Conservation (phyloP, 2,329 filamentous ascomycete genomes). For the Alternaria sp. region DNA sequence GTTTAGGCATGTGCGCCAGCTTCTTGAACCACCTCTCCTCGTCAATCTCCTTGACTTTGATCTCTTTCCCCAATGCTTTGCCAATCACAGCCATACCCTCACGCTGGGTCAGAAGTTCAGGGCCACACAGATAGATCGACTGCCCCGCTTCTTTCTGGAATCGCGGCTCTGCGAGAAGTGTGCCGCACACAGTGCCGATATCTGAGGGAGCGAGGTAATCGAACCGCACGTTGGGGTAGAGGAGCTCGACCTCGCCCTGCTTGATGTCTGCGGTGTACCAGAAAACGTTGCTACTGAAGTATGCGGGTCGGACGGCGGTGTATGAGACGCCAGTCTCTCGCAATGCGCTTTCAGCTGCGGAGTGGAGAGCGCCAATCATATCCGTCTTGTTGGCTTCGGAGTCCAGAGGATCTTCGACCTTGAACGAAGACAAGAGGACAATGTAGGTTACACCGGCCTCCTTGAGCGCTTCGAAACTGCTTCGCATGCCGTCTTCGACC, state of each 20-base stretch:
- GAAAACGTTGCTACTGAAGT: slow-evolving; percentile 54
- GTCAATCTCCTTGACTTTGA: slow-evolving; percentile 7
- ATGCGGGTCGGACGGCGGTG: slow-evolving; percentile 52
- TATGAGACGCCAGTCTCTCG: slow-evolving; percentile 52
- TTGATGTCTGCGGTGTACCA: slow-evolving; percentile 35
- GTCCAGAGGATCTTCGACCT: slow-evolving; percentile 1
- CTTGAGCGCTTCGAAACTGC: slow-evolving; percentile 53
- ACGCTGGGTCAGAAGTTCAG: slow-evolving; percentile 37
- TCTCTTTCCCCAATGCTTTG: slow-evolving; percentile 1
- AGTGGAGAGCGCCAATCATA: slow-evolving; percentile 41
- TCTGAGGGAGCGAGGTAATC: slow-evolving; percentile 54
- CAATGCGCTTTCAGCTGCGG: slow-evolving; percentile 53
- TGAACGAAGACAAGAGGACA: slow-evolving; percentile 50
- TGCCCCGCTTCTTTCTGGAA: slow-evolving; percentile 40
- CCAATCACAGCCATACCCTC: slow-evolving; percentile 2
- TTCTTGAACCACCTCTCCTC: slow-evolving; percentile 2
- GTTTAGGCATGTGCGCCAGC: not conserved
- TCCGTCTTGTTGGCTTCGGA: slow-evolving; percentile 2
- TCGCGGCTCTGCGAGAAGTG: slow-evolving; percentile 44
- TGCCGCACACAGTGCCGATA: slow-evolving; percentile 54
- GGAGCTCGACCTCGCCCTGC: slow-evolving; percentile 42
- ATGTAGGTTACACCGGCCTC: slow-evolving; percentile 54
- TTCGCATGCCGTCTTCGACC: slow-evolving; percentile 49
- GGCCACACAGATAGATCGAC: slow-evolving; percentile 42
- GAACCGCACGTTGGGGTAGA: slow-evolving; percentile 34